Conservation (phyloP, 2,329 filamentous ascomycete genomes). For the Ophiostoma sp. region DNA sequence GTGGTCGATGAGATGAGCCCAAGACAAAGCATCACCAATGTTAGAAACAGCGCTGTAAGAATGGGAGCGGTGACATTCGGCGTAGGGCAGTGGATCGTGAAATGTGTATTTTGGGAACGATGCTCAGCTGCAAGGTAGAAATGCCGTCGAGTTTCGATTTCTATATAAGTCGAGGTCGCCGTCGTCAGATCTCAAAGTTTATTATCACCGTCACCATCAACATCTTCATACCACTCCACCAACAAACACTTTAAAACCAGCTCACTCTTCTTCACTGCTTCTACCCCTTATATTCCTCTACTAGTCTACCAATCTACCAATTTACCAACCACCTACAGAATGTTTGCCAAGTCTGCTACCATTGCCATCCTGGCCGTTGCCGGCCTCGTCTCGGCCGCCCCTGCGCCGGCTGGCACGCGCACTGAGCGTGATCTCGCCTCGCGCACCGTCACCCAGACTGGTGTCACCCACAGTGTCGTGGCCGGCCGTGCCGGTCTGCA, state of each 20-base stretch:
- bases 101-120: neutral
- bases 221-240: neutral
- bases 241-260: neutral
- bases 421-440: conserved; percentile 28
- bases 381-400: conserved; percentile 32
- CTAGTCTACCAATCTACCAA: neutral
- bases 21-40: neutral
- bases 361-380: conserved; percentile 28
- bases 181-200: neutral
- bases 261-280: neutral
- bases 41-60: neutral
- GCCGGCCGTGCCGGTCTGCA: conserved; percentile 42
- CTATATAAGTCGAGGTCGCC: conserved; percentile 1
- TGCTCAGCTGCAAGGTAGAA: neutral
- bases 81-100: neutral
- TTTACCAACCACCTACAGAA: conserved; percentile 16
- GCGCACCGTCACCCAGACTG: conserved; percentile 35
- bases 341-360: conserved; percentile 22
- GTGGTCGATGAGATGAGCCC: neutral
- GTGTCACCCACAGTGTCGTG: conserved; percentile 43
- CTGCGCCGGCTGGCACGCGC: conserved; percentile 28
- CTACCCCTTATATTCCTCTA: neutral
- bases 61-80: too few species aligned
- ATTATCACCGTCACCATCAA: neutral
- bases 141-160: neutral